Evolutionary conservation across 352 stramenopile species (phyloP).

Genomic region (Pythium dissotocum): DNA sequence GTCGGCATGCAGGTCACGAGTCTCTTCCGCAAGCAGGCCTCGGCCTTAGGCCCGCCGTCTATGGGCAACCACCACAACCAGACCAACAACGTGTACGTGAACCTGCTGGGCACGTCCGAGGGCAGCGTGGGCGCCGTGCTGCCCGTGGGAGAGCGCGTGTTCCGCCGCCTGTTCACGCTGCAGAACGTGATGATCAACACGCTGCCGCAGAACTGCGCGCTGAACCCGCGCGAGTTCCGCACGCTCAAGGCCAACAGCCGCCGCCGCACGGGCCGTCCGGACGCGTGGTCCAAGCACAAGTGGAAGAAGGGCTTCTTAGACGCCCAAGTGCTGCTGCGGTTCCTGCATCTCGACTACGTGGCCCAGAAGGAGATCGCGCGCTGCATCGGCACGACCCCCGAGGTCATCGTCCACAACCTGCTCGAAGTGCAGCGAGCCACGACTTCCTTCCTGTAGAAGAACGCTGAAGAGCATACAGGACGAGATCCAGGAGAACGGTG

Average conservation of each 20-base stretch:
- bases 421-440: conserved; percentile 82
- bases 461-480: too few relatives aligned
- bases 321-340: conserved; percentile 76
- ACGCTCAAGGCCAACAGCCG: conserved; percentile 70
- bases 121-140: conserved; percentile 74
- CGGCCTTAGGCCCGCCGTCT: neutral
- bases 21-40: conserved; percentile 73
- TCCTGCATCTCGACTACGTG: conserved; percentile 83
- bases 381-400: conserved; percentile 87
- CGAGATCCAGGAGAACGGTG: too few relatives aligned
- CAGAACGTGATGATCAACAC: conserved; percentile 92
- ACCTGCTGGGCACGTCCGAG: conserved; percentile 79
- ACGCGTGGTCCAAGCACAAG: conserved; percentile 88
- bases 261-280: conserved; percentile 55
- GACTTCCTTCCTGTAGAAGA: conserved; percentile 56
- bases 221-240: conserved; percentile 88
- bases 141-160: conserved; percentile 76
- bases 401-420: conserved; percentile 88
- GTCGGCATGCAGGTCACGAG: conserved; percentile 75
- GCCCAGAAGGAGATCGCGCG: conserved; percentile 87
- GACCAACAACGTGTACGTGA: conserved; percentile 59
- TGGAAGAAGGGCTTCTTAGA: conserved; percentile 90
- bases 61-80: neutral
- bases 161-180: conserved; percentile 85
- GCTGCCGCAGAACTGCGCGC: conserved; percentile 77